Evolutionary conservation across 169 alveolate species (phyloP).

Genomic region (Miamiensis avidus): DNA sequence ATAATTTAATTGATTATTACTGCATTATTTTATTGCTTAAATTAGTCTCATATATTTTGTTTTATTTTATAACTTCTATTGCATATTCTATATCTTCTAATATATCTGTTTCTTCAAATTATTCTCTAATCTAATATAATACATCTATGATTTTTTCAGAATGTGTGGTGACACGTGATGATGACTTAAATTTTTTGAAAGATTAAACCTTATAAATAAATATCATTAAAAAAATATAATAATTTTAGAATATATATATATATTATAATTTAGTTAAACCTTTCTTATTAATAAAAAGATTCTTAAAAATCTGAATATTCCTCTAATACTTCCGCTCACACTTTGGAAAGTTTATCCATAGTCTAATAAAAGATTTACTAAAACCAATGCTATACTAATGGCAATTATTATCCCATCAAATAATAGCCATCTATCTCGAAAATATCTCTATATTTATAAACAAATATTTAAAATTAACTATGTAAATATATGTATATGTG

Average conservation of each 20-base stretch:
- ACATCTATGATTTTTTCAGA: constrained; percentile 39
- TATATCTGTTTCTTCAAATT: constrained; percentile 41
- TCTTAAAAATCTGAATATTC: constrained; percentile 46
- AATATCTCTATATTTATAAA: constrained; percentile 18
- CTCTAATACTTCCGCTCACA: constrained; percentile 33
- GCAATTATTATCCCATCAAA: constrained; percentile 35
- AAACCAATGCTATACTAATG: constrained; percentile 24
- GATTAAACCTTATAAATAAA: constrained; percentile 28
- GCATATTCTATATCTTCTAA: constrained; percentile 28
- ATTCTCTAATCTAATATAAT: constrained; percentile 32
- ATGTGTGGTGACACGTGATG: constrained; percentile 30
- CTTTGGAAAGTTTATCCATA: constrained; percentile 19
- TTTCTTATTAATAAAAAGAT: constrained; percentile 37
- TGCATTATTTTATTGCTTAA: neutral
- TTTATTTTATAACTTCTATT: constrained; percentile 25
- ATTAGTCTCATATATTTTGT: constrained; percentile 38
- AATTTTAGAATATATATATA: neutral
- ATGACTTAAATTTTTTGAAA: constrained; percentile 12
- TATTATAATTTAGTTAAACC: constrained; percentile 19
- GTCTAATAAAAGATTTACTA: constrained; percentile 12
- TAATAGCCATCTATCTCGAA: constrained; percentile 30
- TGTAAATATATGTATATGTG: neutral
- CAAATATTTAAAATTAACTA: neutral
- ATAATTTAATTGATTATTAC: neutral
- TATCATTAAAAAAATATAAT: neutral